Conservation (phyloP, 2,329 filamentous ascomycete genomes). For the Microsporum canis region DNA sequence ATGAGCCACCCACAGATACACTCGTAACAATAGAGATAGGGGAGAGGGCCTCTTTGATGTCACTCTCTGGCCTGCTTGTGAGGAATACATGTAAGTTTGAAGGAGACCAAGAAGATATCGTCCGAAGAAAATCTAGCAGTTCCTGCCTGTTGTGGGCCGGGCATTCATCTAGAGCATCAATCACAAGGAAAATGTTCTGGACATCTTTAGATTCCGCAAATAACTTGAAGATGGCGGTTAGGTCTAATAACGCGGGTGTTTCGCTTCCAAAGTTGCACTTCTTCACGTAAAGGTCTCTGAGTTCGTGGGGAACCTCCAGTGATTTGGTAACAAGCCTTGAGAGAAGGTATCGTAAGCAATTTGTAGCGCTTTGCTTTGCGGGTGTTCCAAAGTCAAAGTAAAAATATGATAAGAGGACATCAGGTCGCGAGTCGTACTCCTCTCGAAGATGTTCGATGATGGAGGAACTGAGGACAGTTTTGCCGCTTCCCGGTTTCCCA, state of each 20-base stretch:
- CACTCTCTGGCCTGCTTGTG: slow-evolving; percentile 12
- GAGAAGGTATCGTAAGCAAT: background rate
- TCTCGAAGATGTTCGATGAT: slow-evolving; percentile 19
- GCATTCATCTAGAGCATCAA: slow-evolving; percentile 17
- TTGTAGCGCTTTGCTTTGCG: background rate
- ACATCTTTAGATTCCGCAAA: background rate
- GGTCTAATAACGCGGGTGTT: background rate
- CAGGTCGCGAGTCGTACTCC: background rate
- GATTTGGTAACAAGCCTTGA: background rate
- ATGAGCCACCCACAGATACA: background rate
- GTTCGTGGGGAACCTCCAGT: background rate
- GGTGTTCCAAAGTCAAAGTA: slow-evolving; percentile 20
- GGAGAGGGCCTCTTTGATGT: slow-evolving; percentile 10
- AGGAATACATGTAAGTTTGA: slow-evolving; percentile 6
- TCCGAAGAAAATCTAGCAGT: slow-evolving; percentile 9
- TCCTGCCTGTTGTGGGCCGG: slow-evolving; percentile 7
- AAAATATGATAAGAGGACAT: slow-evolving; percentile 18
- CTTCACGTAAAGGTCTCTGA: background rate
- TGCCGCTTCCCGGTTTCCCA: slow-evolving; percentile 22
- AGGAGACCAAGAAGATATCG: background rate
- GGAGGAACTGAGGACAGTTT: slow-evolving; percentile 23
- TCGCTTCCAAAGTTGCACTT: background rate
- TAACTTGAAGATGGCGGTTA: background rate
- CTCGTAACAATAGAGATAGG: background rate
- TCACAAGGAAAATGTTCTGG: slow-evolving; percentile 8